A percentile compares a stretch with the other conserved stretches of the same genome.
Evolutionary conservation across 768 basidiomycete species (phyloP).

Genomic region (Pulveroboletus frians): DNA sequence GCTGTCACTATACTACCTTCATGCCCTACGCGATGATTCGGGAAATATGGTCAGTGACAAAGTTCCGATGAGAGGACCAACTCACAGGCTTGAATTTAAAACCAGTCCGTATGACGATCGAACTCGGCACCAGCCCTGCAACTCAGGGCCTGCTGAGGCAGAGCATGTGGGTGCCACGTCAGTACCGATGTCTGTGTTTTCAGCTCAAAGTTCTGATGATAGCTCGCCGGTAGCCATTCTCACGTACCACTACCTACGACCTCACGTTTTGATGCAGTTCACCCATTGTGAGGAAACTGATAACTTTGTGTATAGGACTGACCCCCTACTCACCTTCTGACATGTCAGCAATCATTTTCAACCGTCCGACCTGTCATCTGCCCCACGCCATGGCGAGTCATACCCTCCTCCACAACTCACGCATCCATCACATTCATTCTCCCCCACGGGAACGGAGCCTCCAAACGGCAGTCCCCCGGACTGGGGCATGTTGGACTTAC

Average conservation of each 20-base stretch:
- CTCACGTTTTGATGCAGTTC: neutral
- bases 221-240: constrained; percentile 1
- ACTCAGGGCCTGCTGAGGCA: neutral
- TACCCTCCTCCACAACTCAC: neutral
- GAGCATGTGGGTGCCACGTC: constrained; percentile 8
- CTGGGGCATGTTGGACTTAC: neutral
- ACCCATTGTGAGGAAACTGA: constrained; percentile 10
- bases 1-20: neutral
- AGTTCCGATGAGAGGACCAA: neutral
- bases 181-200: neutral
- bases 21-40: constrained; percentile 9
- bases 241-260: neutral
- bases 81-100: constrained; percentile 1
- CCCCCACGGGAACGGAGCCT: neutral
- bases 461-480: neutral
- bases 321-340: neutral
- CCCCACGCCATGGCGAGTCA: constrained; percentile 1
- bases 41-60: constrained; percentile 6
- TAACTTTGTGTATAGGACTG: neutral
- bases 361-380: neutral
- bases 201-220: constrained; percentile 5
- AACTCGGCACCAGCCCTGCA: neutral
- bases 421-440: neutral
- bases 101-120: constrained; percentile 8
- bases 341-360: constrained; percentile 4